Conservation (phyloP, 2,329 filamentous ascomycete genomes). For the Colletotrichum caudatum region DNA sequence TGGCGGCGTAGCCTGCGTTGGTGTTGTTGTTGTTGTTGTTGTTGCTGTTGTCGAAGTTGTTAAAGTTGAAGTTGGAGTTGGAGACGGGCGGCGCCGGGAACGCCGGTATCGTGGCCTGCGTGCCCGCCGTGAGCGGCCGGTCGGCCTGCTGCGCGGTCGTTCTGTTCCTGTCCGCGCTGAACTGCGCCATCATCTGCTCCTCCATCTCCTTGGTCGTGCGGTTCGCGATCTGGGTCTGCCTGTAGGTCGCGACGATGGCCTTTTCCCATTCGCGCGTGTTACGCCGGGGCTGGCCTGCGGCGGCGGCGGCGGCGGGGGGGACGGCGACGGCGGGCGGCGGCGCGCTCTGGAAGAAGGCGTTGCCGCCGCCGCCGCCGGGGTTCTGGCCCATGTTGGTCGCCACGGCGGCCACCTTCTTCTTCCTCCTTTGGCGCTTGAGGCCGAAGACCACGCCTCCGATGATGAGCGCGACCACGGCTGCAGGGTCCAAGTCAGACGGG, state of each 20-base stretch:
- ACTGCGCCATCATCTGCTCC: conserved; percentile 35
- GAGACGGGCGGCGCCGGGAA: background rate
- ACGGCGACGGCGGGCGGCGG: background rate
- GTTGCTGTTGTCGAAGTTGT: background rate
- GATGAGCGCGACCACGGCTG: conserved; percentile 25
- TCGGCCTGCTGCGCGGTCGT: background rate
- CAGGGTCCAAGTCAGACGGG: background rate
- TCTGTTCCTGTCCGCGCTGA: conserved; percentile 6
- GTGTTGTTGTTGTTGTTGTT: background rate
- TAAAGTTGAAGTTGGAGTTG: background rate
- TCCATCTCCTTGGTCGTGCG: conserved; percentile 36
- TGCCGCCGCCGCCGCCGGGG: background rate
- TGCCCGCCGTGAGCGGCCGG: background rate
- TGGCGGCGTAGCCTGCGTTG: background rate
- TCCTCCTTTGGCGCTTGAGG: conserved; percentile 26
- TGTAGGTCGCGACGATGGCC: conserved; percentile 23
- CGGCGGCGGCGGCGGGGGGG: too few species aligned
- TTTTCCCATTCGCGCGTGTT: conserved; percentile 28
- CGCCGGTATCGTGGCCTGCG: background rate
- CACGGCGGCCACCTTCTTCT: conserved; percentile 33
- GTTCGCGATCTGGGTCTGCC: conserved; percentile 32
- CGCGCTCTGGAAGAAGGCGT: conserved; percentile 9
- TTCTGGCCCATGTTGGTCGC: conserved; percentile 27
- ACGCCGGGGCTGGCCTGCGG: conserved; percentile 22
- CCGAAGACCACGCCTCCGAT: conserved; percentile 28